Evolutionary conservation across 169 alveolate species (phyloP), one percentile per base, ranked within the genome.

Genomic region (Plasmodium relictum): DNA sequence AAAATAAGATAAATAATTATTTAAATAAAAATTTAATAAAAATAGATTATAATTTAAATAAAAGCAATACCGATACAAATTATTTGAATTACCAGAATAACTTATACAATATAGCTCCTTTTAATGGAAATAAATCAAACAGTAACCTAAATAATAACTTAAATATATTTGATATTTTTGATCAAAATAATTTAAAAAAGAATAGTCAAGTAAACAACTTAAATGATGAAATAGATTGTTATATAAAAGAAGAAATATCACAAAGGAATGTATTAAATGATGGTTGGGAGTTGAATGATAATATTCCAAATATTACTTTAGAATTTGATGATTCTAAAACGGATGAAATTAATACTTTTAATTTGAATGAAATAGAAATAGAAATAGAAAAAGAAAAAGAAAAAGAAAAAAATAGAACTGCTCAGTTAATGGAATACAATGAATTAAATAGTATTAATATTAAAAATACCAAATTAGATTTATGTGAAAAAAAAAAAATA

Each of bases 281-380:
- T 18, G 70, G 61, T 2, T 78, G 89, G 89, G 89, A 76, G 4
- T 22, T 78, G 24, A 50, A 78, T 63, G 52, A 78, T n/a, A 42
- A 76, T 58, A 16, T 78, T 24, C 24, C 78, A 10, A 78, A 59
- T 26, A 63, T 78, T 6, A 26, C 42, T 26, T 20, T 78, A n/a
- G 70, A 7, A 18, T 48, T 1, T 52, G 71, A 56, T 44, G 54
- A 54, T 18, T 8, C 52, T 14, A 24, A 37, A 61, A 39, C 8
- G 8, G 73, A 62, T 66, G 20, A 22, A 39, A 61, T 62, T 16
- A 72, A 73, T 14, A 41, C 41, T 24, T 56, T 73, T 22, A 37
- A 39, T 18, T 41, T 52, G 26, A 24, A 42, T 20, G 37, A 56
- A 12, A 22, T 44, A 26, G 72, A 52, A n/a, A n/a, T n/a, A n/a